Evolutionary conservation across 179 eudicot genomes (phyloP).

Genomic region (Spinacia oleracea): DNA sequence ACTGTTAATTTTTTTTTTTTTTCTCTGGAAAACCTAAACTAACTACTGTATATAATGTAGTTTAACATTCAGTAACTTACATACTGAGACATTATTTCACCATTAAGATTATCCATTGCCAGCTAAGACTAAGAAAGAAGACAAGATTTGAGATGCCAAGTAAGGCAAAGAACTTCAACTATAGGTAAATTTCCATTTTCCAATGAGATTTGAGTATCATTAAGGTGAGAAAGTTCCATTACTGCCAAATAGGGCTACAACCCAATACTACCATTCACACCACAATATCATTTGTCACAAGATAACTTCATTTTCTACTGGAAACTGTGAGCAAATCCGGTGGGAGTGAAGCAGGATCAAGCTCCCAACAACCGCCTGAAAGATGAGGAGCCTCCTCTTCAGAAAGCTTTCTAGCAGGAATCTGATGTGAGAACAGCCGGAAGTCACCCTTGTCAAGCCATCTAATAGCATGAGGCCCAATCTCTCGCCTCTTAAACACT

Average conservation of each 20-base stretch:
- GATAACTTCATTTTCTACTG: not conserved
- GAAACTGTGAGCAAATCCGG: constrained; percentile 45
- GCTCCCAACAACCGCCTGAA: constrained; percentile 74
- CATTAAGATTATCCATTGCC: not conserved
- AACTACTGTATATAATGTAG: no score
- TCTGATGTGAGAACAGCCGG: constrained; percentile 76
- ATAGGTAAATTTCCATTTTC: not conserved
- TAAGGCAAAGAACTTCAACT: constrained; percentile 2
- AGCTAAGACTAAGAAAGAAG: not conserved
- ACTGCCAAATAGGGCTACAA: constrained; percentile 5
- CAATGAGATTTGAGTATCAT: not conserved
- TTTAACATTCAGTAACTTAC: not conserved
- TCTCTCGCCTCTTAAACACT: constrained; percentile 67
- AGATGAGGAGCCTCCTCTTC: constrained; percentile 50
- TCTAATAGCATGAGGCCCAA: constrained; percentile 66
- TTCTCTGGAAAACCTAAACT: not conserved
- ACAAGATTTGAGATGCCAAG: no score
- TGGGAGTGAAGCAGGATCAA: constrained; percentile 94
- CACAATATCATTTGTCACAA: not conserved
- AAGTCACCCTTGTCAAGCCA: constrained; percentile 57
- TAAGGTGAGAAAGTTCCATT: not conserved
- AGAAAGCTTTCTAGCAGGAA: constrained; percentile 81
- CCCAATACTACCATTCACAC: constrained; percentile 20
- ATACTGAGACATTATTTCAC: not conserved
- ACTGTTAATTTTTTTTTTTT: not conserved